These are phyloP conservation scores for Lachancea waltii DNA, from an alignment of 805 yeast species.

Conservation along the genomic window DNA sequence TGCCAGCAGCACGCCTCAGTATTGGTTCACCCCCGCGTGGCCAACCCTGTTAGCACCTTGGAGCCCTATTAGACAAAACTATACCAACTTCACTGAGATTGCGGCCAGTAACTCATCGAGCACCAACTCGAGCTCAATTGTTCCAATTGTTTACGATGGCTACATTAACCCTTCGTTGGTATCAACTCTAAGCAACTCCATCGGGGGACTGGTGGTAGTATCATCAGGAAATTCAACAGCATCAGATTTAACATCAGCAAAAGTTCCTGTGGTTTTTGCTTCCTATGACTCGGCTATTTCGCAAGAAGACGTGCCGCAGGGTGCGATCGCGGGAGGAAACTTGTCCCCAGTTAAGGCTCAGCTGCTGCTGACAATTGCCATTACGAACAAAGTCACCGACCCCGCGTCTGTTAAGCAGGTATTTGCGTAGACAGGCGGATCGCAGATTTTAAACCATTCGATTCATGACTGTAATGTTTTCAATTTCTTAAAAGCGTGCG, in stretches of 20 bases:
- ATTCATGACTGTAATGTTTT: no score
- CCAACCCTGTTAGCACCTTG: slow-evolving; percentile 16
- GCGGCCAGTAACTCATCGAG: slow-evolving; percentile 13
- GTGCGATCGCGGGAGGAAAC: slow-evolving; percentile 28
- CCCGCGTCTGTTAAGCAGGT: slow-evolving; percentile 8
- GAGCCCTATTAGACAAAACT: slow-evolving; percentile 20
- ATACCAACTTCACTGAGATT: slow-evolving; percentile 20
- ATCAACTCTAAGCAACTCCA: slow-evolving; percentile 13
- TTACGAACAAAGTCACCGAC: slow-evolving; percentile 20
- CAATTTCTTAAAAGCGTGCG: no score
- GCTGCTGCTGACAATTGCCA: slow-evolving; percentile 26
- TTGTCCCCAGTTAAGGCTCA: slow-evolving; percentile 30
- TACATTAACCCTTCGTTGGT: slow-evolving; percentile 16
- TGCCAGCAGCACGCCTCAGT: slow-evolving; percentile 15
- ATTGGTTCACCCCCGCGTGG: slow-evolving; percentile 23
- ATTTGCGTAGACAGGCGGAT: slow-evolving; percentile 7
- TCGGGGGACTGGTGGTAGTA: slow-evolving; percentile 26
- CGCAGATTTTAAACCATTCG: no score
- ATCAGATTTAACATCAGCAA: slow-evolving; percentile 11
- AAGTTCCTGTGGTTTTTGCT: slow-evolving; percentile 28
- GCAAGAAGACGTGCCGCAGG: slow-evolving; percentile 17
- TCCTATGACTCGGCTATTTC: slow-evolving; percentile 16
- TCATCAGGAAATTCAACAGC: slow-evolving; percentile 19
- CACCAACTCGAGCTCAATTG: slow-evolving; percentile 14
- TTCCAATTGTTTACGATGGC: slow-evolving; percentile 27